Percentiles rank a stretch among this genome's conserved stretches.
Evolutionary conservation across 768 basidiomycete genomes (phyloP).

Genomic region (Tylopilus plumbeoviolaceoides): DNA sequence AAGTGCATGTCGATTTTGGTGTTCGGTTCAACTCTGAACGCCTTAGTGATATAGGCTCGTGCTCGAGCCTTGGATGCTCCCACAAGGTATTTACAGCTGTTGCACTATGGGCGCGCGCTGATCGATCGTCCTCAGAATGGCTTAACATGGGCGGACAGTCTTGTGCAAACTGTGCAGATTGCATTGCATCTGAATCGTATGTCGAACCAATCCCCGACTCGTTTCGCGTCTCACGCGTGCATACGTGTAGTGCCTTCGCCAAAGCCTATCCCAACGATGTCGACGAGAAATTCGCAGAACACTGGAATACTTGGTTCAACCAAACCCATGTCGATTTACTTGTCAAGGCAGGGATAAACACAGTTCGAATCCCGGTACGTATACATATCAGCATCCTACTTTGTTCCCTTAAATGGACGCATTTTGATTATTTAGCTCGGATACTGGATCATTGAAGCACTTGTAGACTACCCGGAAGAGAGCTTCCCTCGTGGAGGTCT

Average conservation of each 20-base stretch:
- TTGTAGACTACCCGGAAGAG: constrained; percentile 61
- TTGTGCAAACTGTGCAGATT: constrained; percentile 56
- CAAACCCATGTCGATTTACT: constrained; percentile 57
- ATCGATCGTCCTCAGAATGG: constrained; percentile 50
- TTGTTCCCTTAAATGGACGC: not conserved
- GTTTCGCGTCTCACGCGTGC: not conserved
- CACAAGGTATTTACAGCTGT: constrained; percentile 41
- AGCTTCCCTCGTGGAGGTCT: constrained; percentile 71
- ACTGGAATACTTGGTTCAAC: constrained; percentile 77
- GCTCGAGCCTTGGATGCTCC: constrained; percentile 82
- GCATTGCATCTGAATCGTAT: constrained; percentile 68
- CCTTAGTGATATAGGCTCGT: constrained; percentile 51
- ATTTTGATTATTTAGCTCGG: constrained; percentile 48
- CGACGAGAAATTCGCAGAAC: constrained; percentile 53
- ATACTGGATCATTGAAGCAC: constrained; percentile 75
- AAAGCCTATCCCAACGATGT: constrained; percentile 50
- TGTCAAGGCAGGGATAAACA: constrained; percentile 57
- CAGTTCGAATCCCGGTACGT: constrained; percentile 70
- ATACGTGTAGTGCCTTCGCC: constrained; percentile 50
- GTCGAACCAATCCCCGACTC: not conserved
- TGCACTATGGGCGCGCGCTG: not conserved
- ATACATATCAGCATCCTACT: not conserved
- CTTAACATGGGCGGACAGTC: constrained; percentile 63
- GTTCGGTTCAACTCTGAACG: not conserved
- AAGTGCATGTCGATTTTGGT: constrained; percentile 9